Percentiles rank a stretch among this genome's conserved stretches.
Evolutionary conservation across 2,329 filamentous ascomycete species (phyloP).

Genomic region (Pseudogymnoascus sp.): DNA sequence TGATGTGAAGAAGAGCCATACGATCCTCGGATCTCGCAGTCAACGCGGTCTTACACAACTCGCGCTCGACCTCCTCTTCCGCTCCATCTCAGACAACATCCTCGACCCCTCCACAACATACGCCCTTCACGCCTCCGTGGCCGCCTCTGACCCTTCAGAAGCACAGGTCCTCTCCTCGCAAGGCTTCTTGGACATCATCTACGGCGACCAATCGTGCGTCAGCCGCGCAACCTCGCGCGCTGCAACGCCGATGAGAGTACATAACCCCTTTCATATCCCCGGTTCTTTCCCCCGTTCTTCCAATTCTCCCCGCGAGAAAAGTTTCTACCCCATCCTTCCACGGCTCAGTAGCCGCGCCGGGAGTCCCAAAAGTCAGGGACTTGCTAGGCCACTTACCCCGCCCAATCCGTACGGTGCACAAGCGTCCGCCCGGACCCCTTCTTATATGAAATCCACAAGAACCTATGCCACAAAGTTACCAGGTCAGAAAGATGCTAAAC

Average conservation of each 20-base stretch:
- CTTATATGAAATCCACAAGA: conserved; percentile 22
- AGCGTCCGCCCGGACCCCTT: conserved; percentile 17
- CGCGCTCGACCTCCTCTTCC: conserved; percentile 80
- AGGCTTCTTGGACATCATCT: conserved; percentile 71
- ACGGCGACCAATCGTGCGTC: conserved; percentile 52
- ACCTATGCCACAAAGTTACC: neutral
- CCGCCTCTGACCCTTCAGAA: conserved; percentile 71
- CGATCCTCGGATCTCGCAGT: conserved; percentile 78
- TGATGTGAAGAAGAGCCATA: conserved; percentile 63
- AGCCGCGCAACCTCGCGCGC: conserved; percentile 56
- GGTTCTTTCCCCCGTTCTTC: conserved; percentile 16
- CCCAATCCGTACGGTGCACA: neutral
- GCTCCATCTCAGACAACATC: conserved; percentile 65
- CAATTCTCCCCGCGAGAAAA: conserved; percentile 4
- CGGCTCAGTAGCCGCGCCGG: conserved; percentile 17
- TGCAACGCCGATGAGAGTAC: conserved; percentile 61
- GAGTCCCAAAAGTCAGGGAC: conserved; percentile 25
- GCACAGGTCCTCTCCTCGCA: conserved; percentile 66
- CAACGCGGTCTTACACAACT: conserved; percentile 90
- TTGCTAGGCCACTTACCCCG: conserved; percentile 18
- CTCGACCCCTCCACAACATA: conserved; percentile 52
- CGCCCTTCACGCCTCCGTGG: conserved; percentile 63
- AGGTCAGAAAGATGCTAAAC: conserved; percentile 20
- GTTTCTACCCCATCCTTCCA: conserved; percentile 12
- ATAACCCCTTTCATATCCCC: conserved; percentile 26